phyloP scores from a whole-genome alignment of 164 flowering plant species.

The Cinnamomum micranthum region DNA sequence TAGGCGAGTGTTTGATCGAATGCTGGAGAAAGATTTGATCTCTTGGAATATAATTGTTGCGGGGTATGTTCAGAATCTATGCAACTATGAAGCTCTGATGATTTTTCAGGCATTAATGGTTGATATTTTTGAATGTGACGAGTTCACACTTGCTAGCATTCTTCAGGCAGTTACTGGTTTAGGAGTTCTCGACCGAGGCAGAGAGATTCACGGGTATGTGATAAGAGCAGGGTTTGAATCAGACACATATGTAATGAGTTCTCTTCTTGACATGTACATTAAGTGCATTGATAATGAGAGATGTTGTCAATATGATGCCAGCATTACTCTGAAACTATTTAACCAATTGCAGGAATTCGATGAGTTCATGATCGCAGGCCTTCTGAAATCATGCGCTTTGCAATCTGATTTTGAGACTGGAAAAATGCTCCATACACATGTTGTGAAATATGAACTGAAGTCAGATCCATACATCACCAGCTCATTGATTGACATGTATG shows the following conservation, averaged over 20 bases:
- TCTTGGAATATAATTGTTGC: conserved; percentile 31
- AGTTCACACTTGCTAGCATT: conserved; percentile 24
- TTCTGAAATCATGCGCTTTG: conserved; percentile 29
- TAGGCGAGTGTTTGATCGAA: conserved; percentile 18
- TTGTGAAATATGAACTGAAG: conserved; percentile 22
- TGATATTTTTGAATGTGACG: conserved; percentile 20
- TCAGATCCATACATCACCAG: conserved; percentile 21
- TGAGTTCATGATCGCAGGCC: conserved; percentile 26
- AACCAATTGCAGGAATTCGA: conserved; percentile 21
- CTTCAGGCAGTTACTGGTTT: conserved; percentile 23
- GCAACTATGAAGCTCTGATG: conserved; percentile 19
- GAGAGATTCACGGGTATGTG: conserved; percentile 26
- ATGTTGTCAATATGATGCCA: neutral
- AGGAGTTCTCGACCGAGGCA: conserved; percentile 19
- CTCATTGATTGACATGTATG: conserved; percentile 30
- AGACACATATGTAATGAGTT: conserved; percentile 19
- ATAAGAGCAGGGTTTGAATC: conserved; percentile 27
- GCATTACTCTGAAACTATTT: conserved; percentile 22
- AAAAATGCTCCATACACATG: conserved; percentile 24
- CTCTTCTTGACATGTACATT: conserved; percentile 33
- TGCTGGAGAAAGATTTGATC: conserved; percentile 26
- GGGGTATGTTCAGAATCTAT: conserved; percentile 23
- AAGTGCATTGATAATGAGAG: conserved; percentile 19
- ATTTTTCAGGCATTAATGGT: conserved; percentile 20
- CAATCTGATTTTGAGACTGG: conserved; percentile 22